These are phyloP conservation scores for Aspergillus neoniger DNA, from an alignment of 2,329 filamentous ascomycete species.

Conservation along the genomic window DNA sequence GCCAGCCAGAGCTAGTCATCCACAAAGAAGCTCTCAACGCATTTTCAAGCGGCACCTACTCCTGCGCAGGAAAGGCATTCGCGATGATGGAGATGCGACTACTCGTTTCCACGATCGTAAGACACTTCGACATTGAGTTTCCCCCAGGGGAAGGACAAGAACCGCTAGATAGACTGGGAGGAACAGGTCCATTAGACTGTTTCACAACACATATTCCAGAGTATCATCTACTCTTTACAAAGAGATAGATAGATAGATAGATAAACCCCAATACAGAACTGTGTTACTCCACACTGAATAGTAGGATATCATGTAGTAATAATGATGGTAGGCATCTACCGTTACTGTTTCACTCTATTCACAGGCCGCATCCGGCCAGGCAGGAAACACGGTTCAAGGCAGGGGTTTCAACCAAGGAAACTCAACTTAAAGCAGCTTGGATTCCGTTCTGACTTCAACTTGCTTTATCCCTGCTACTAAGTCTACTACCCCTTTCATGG, in stretches of 20 bases:
- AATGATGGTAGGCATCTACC: background rate
- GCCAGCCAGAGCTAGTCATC: conserved; percentile 11
- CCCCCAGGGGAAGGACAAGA: conserved; percentile 6
- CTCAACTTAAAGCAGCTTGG: background rate
- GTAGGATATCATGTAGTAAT: background rate
- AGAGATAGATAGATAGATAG: conserved; percentile 1
- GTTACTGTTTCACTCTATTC: background rate
- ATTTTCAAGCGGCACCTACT: conserved; percentile 13
- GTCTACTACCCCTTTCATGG: background rate
- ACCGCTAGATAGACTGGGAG: conserved; percentile 9
- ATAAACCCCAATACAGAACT: background rate
- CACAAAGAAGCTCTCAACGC: conserved; percentile 11
- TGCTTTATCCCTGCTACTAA: background rate
- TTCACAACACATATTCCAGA: conserved; percentile 13
- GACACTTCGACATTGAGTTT: conserved; percentile 12
- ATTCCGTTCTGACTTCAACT: background rate
- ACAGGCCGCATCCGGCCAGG: conserved; percentile 21
- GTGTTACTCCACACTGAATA: background rate
- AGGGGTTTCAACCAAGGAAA: conserved; percentile 21
- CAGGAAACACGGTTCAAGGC: conserved; percentile 19
- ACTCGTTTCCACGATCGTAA: conserved; percentile 11
- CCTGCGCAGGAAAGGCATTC: conserved; percentile 11
- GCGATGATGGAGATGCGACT: conserved; percentile 17
- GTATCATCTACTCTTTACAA: conserved; percentile 10
- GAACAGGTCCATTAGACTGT: conserved; percentile 11